These are phyloP conservation scores for Hanseniaspora gamundiae DNA, from an alignment of 1,139 yeast genomes.

Conservation along the genomic window DNA sequence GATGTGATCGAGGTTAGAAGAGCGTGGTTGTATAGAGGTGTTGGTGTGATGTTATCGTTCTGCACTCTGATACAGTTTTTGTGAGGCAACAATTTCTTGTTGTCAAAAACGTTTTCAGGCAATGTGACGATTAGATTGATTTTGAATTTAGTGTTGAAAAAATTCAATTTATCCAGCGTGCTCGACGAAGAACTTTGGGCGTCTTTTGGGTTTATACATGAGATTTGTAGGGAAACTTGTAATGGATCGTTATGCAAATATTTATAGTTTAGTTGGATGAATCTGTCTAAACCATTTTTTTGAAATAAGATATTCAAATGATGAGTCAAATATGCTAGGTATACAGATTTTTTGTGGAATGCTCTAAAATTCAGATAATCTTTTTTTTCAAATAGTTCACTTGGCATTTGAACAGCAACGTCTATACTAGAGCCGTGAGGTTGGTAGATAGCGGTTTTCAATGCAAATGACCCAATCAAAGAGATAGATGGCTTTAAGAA, in stretches of 20 bases:
- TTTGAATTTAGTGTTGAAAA: slow-evolving; percentile 57
- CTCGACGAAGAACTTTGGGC: slow-evolving; percentile 12
- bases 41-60: slow-evolving; percentile 41
- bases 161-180: slow-evolving; percentile 30
- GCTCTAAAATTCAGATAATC: slow-evolving; percentile 88
- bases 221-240: slow-evolving; percentile 50
- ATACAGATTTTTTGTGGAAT: slow-evolving; percentile 79
- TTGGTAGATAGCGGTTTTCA: slow-evolving; percentile 62
- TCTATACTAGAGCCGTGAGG: slow-evolving; percentile 62
- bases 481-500: slow-evolving; percentile 67
- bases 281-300: slow-evolving; percentile 38
- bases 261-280: slow-evolving; percentile 41
- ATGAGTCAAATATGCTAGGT: slow-evolving; percentile 65
- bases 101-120: slow-evolving; percentile 59
- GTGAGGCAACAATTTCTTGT: slow-evolving; percentile 66
- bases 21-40: slow-evolving; percentile 79
- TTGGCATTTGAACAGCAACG: slow-evolving; percentile 73
- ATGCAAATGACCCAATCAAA: slow-evolving; percentile 79
- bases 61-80: slow-evolving; percentile 70
- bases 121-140: slow-evolving; percentile 64
- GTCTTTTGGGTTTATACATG: slow-evolving; percentile 18
- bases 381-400: slow-evolving; percentile 60
- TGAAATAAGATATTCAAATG: slow-evolving; percentile 43
- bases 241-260: slow-evolving; percentile 55
- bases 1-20: slow-evolving; percentile 57